Evolutionary conservation across 2,329 filamentous ascomycete species (phyloP).

Genomic region (Cercospora zeina): DNA sequence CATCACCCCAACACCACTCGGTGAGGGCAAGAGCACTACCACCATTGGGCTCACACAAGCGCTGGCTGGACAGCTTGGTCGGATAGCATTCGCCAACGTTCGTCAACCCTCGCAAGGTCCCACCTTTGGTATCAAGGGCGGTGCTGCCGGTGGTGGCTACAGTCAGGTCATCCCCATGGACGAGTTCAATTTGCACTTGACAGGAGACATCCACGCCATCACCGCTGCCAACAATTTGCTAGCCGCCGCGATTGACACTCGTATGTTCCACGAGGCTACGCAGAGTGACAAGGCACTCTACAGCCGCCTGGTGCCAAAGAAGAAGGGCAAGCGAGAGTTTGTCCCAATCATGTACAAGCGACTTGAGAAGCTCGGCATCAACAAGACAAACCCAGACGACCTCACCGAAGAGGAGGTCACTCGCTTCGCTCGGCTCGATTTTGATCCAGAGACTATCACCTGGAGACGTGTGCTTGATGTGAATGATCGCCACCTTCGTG

Average conservation of each 20-base stretch:
- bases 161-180: conserved; percentile 99
- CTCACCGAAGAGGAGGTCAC: conserved; percentile 85
- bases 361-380: conserved; percentile 91
- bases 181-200: conserved; percentile 97
- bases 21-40: conserved; percentile 97
- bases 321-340: conserved; percentile 87
- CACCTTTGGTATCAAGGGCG: conserved; percentile 98
- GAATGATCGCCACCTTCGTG: conserved; percentile 90
- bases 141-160: conserved; percentile 94
- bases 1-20: conserved; percentile 93
- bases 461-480: conserved; percentile 96
- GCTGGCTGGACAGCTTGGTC: conserved; percentile 81
- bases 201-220: conserved; percentile 96
- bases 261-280: conserved; percentile 96
- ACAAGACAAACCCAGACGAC: conserved; percentile 89
- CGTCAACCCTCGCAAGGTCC: conserved; percentile 95
- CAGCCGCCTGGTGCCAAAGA: conserved; percentile 80
- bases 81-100: conserved; percentile 92
- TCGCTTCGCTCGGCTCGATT: conserved; percentile 89
- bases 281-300: conserved; percentile 89
- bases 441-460: conserved; percentile 94
- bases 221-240: conserved; percentile 96
- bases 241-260: conserved; percentile 92
- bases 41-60: conserved; percentile 95
- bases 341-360: conserved; percentile 88